These are phyloP conservation scores for Linnemannia exigua DNA, from an alignment of 192 early-diverging fungal genomes.

Conservation along the genomic window DNA sequence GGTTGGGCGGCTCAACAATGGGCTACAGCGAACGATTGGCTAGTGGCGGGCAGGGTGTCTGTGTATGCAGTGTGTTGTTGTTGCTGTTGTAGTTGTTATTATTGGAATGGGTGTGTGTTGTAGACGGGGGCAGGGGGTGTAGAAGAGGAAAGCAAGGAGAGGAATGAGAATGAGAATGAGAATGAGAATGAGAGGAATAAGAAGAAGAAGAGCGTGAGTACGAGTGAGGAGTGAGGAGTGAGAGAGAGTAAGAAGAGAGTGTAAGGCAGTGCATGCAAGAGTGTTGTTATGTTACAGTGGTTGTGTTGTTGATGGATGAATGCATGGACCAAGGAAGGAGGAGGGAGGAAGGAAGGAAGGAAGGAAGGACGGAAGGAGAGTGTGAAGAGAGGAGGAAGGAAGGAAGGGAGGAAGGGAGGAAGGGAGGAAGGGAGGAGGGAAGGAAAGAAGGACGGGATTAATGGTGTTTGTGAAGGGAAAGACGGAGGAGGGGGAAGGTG, in stretches of 20 bases:
- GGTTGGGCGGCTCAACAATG: neutral
- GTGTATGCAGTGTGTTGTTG: neutral
- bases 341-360: neutral
- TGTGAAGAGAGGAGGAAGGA: neutral
- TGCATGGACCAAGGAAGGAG: neutral
- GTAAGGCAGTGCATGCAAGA: neutral
- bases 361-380: neutral
- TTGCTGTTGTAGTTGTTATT: neutral
- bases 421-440: neutral
- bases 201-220: neutral
- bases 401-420: neutral
- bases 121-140: neutral
- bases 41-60: neutral
- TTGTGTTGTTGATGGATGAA: neutral
- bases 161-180: neutral
- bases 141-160: neutral
- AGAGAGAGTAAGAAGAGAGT: neutral
- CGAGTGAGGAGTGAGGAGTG: neutral
- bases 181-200: neutral
- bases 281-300: neutral
- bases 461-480: conserved; percentile 2
- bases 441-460: conserved; percentile 1
- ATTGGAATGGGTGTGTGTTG: neutral
- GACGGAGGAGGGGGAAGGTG: neutral
- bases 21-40: neutral